phyloP scores from a whole-genome alignment of 306 rosid species.

The Cajanus cajan region DNA sequence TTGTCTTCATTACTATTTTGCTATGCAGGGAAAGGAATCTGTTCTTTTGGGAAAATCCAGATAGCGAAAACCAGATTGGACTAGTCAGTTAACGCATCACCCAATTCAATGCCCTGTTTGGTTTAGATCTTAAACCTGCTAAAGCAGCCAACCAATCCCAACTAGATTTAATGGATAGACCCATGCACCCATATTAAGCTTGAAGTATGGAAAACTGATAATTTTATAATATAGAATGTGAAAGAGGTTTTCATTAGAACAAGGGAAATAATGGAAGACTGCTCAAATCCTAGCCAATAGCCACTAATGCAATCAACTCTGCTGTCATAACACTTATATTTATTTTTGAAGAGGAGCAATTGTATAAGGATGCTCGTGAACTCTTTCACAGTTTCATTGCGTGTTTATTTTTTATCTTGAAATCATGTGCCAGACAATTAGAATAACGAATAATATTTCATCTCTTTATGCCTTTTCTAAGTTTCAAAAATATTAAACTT shows the following conservation, averaged over 20 bases:
- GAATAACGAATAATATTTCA: conserved; percentile 5
- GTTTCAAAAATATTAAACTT: conserved; percentile 7
- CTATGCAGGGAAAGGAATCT: no score
- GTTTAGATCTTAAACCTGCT: conserved; percentile 11
- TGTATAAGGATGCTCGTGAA: no score
- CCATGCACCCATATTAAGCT: background rate
- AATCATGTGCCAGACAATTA: no score
- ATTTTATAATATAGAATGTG: background rate
- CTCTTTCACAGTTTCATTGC: no score
- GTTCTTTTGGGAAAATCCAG: no score
- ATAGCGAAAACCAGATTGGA: background rate
- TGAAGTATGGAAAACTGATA: background rate
- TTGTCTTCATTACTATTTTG: no score
- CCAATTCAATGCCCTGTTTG: background rate
- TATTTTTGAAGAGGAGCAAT: no score
- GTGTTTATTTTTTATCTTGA: no score
- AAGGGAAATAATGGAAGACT: no score
- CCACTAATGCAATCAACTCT: no score
- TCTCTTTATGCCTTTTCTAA: background rate
- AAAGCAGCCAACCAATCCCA: conserved; percentile 3
- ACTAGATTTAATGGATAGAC: conserved; percentile 1
- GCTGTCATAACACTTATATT: no score
- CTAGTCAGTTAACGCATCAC: background rate
- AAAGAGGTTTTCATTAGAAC: background rate
- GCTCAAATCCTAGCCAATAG: no score